Base-by-base conservation (phyloP, 305 asterid species). In the Stenogyne calaminthoides region DNA sequence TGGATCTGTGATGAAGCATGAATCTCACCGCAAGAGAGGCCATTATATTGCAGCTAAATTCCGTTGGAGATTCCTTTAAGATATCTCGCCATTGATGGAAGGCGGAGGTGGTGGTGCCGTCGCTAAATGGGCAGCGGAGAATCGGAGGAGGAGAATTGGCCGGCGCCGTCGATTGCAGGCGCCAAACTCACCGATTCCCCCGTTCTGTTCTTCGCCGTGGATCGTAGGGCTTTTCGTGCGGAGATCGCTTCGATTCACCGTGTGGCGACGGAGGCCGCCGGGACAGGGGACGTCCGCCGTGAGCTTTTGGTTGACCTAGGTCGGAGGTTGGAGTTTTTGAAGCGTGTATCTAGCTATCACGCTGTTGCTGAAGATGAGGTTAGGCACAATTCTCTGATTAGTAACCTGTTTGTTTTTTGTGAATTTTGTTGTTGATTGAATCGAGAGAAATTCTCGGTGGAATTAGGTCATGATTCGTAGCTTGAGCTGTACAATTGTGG, bases 301-400 rank as follows among this genome's bases (percentile, higher is more conserved):
- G 86, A 83, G 27, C 57, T 82, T 11, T 70, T 84, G 15, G 84
- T 63, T 78, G 89, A 82, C 76, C 83, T 89, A 63, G 62, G 81
- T 27, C 81, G 88, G 67, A 84, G 90, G 78, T 76, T 93, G 71
- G 88, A 89, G 81, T 93, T 93, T 69, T 78, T 93, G 81, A 84
- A 81, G 84, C 87, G 88, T 64, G 97, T 89, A 1, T 86, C 70
- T 70, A 83, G 82, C 55, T 91, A 91, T 49, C 97, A 91, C 73
- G 83, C 85, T 67, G 86, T 87, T 52, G 95, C 98, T 49, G 98
- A 93, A 83, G 97, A 93, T 67, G 98, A 91, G 98, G 97, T 91
- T 66, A 72, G 81, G 22, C 22, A 56, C 7, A 46, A 4, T 55
- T 32, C 0, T 63, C 18, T 12, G 46, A 22, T 62, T 32, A 36